Base-by-base conservation (phyloP, 768 basidiomycete genomes). In the Russula earlei region DNA sequence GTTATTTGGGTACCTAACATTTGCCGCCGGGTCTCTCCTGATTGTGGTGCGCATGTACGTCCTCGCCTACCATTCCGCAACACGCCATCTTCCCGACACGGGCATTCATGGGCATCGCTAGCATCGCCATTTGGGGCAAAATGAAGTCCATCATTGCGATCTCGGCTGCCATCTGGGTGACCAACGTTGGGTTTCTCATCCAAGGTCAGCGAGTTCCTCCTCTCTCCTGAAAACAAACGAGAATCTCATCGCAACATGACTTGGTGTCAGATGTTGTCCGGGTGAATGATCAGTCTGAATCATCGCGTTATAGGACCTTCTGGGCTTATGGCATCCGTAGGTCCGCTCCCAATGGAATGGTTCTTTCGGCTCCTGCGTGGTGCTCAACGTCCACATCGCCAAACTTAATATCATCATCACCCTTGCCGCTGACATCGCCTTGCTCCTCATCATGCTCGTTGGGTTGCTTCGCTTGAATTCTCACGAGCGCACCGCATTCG, bases 91-190 rank as follows among this genome's bases (percentile, higher is more conserved):
- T 27, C 9, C 7, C 22, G 17, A 43, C 25, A 8, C 22, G 7
- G 43, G 8, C 5, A n/a, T 34, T 29, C 9, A 45, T 15, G 1
- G 24, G 19, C 15, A 9, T 5, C 17, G 5, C 24, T 22, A 53
- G 52, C 2, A 27, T 56, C 41, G 55, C 55, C 6, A 36, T 56
- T 27, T 56, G 55, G 55, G 27, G 38, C 17, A 49, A 29, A 44
- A 17, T 25, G 4, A 29, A 12, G 2, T 3, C n/a, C 9, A 5
- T 27, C 9, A 2, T 56, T 0, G 41, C 7, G 8, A 14, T 34
- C 3, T 22, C 25, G 20, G 14, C 11, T 3, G 9, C 15, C 10
- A 7, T 36, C 34, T 56, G 40, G 55, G 1, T 19, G 8, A 11
- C 31, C 2, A 43, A 42, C n/a, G 24, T 50, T 20, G 1, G 24